phyloP scores from a whole-genome alignment of 805 yeast species.

The Trichomonascus vanleenenianus region DNA sequence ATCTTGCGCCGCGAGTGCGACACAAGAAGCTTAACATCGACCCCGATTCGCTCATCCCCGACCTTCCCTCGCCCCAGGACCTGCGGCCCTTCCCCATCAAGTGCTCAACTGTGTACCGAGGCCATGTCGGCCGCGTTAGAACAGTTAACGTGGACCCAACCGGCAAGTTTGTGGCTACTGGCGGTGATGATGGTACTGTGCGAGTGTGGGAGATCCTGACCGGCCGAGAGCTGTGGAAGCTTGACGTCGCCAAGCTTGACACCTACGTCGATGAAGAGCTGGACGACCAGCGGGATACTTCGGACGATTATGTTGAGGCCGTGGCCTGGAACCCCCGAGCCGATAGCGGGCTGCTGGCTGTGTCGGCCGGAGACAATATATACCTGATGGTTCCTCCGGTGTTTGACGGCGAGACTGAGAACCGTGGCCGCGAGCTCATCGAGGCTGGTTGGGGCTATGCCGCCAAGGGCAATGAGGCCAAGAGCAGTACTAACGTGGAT shows the following conservation, averaged over 20 bases:
- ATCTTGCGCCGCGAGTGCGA: conserved; percentile 93
- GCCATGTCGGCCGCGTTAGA: conserved; percentile 80
- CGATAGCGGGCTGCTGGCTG: conserved; percentile 70
- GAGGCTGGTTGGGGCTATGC: conserved; percentile 92
- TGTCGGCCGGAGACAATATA: conserved; percentile 73
- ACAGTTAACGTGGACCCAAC: conserved; percentile 76
- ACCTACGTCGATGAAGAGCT: conserved; percentile 22
- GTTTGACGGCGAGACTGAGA: conserved; percentile 82
- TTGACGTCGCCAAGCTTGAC: conserved; percentile 29
- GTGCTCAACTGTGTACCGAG: conserved; percentile 74
- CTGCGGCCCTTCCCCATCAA: conserved; percentile 93
- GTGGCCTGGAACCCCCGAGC: conserved; percentile 87
- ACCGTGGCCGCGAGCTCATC: conserved; percentile 64
- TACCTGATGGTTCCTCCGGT: conserved; percentile 82
- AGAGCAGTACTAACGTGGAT: conserved; percentile 21
- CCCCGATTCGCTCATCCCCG: conserved; percentile 93
- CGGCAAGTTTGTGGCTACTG: conserved; percentile 95
- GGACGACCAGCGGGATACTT: conserved; percentile 36
- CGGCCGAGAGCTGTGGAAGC: conserved; percentile 81
- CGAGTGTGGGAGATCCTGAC: conserved; percentile 95
- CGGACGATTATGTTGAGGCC: conserved; percentile 71
- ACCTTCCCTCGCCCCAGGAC: conserved; percentile 94
- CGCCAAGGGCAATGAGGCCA: conserved; percentile 27
- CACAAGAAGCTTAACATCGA: conserved; percentile 86
- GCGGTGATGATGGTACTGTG: conserved; percentile 93